Percentiles rank a stretch among this genome's conserved stretches.
Evolutionary conservation across 2,329 filamentous ascomycete genomes (phyloP).

Genomic region (Mycosphaerella sp.): DNA sequence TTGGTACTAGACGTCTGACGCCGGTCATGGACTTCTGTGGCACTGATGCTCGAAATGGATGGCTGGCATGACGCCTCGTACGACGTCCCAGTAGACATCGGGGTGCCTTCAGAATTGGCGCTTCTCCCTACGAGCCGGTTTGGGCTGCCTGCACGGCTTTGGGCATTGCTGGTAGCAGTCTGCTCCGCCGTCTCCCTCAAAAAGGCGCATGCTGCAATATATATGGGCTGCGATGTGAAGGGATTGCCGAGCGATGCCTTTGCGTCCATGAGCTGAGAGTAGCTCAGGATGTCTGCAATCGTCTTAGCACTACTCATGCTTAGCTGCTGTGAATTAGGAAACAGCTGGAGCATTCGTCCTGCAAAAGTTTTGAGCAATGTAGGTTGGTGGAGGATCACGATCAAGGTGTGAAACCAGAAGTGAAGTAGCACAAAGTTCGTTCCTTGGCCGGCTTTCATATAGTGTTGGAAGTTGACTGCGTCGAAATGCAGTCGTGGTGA

Average conservation of each 20-base stretch:
- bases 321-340: conserved; percentile 71
- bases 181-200: conserved; percentile 72
- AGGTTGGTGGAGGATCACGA: conserved; percentile 78
- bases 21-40: conserved; percentile 9
- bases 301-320: conserved; percentile 89
- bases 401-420: conserved; percentile 83
- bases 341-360: conserved; percentile 62
- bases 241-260: conserved; percentile 84
- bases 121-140: conserved; percentile 8
- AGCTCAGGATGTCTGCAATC: conserved; percentile 80
- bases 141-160: conserved; percentile 50
- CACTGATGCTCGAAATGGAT: conserved; percentile 14
- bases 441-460: conserved; percentile 72
- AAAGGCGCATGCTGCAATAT: conserved; percentile 84
- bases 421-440: conserved; percentile 83
- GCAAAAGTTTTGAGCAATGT: conserved; percentile 74
- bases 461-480: conserved; percentile 77
- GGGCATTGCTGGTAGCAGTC: conserved; percentile 54
- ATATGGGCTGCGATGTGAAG: conserved; percentile 82
- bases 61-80: conserved; percentile 12
- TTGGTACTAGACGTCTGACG: conserved; percentile 10
- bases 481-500: conserved; percentile 75
- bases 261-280: conserved; percentile 77
- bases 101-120: conserved; percentile 10
- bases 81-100: conserved; percentile 12